Percentiles rank a stretch among this genome's conserved stretches.
These are phyloP conservation scores for Liriodendron chinense DNA, from an alignment of 164 flowering plant species.

Conservation along the genomic window DNA sequence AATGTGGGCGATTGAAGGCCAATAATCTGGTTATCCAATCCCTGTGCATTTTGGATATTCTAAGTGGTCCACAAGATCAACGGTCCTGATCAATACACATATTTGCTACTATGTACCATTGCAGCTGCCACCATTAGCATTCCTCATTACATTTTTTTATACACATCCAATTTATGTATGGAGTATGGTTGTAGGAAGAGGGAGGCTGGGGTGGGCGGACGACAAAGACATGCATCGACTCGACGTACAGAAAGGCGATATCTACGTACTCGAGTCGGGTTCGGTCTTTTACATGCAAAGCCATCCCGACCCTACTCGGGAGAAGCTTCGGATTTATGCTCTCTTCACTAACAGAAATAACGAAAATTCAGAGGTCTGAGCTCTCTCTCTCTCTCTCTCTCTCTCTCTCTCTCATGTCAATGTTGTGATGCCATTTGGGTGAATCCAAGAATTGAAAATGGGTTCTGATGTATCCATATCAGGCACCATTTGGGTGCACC, in stretches of 20 bases:
- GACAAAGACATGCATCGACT: conserved; percentile 24
- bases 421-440: too few relatives aligned
- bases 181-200: conserved; percentile 53
- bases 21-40: too few relatives aligned
- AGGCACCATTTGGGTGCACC: neutral
- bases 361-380: conserved; percentile 30
- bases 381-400: neutral
- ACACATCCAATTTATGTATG: too few relatives aligned
- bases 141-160: too few relatives aligned
- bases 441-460: too few relatives aligned
- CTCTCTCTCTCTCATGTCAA: neutral
- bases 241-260: conserved; percentile 48
- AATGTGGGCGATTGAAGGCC: too few relatives aligned
- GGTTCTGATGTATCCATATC: too few relatives aligned
- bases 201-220: conserved; percentile 56
- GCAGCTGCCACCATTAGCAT: too few relatives aligned
- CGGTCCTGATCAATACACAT: too few relatives aligned
- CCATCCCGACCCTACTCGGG: conserved; percentile 43
- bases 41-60: too few relatives aligned
- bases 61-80: too few relatives aligned
- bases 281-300: conserved; percentile 60
- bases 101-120: too few relatives aligned
- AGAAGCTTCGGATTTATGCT: conserved; percentile 59
- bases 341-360: conserved; percentile 39
- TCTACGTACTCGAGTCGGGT: conserved; percentile 52